These are phyloP conservation scores for Hibiscus mutabilis DNA, from an alignment of 345 rosid species.

Conservation along the genomic window DNA sequence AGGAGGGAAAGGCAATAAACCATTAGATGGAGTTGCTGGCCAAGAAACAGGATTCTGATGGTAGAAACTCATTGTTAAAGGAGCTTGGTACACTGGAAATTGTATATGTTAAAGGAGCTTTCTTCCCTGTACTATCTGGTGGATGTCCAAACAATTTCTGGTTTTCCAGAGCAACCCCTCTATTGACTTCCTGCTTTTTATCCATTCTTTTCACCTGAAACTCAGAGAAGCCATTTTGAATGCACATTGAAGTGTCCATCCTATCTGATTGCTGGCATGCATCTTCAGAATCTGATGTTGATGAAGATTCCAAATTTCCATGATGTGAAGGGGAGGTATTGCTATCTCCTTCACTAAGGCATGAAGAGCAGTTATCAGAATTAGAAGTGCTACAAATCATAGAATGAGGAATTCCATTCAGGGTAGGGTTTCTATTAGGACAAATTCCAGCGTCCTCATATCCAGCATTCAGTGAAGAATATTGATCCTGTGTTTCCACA, in stretches of 20 bases:
- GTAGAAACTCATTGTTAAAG: constrained; percentile 68
- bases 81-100: constrained; percentile 52
- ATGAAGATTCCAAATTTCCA: constrained; percentile 63
- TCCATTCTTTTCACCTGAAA: constrained; percentile 29
- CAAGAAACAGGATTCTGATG: constrained; percentile 53
- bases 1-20: neutral
- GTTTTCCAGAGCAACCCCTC: constrained; percentile 27
- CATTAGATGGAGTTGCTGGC: neutral
- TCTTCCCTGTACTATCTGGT: constrained; percentile 20
- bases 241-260: constrained; percentile 35
- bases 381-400: constrained; percentile 47
- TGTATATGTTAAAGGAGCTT: constrained; percentile 40
- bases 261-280: constrained; percentile 58
- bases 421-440: constrained; percentile 18
- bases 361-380: constrained; percentile 88
- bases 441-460: constrained; percentile 27
- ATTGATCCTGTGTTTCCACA: constrained; percentile 23
- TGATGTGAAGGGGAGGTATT: constrained; percentile 59
- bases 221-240: constrained; percentile 34
- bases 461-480: constrained; percentile 30
- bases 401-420: constrained; percentile 33
- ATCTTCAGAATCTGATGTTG: constrained; percentile 81
- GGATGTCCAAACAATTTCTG: constrained; percentile 25
- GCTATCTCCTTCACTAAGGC: constrained; percentile 82
- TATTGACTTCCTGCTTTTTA: constrained; percentile 23